Conservation (phyloP, 805 yeast genomes). For the Myxozyma udenii region DNA sequence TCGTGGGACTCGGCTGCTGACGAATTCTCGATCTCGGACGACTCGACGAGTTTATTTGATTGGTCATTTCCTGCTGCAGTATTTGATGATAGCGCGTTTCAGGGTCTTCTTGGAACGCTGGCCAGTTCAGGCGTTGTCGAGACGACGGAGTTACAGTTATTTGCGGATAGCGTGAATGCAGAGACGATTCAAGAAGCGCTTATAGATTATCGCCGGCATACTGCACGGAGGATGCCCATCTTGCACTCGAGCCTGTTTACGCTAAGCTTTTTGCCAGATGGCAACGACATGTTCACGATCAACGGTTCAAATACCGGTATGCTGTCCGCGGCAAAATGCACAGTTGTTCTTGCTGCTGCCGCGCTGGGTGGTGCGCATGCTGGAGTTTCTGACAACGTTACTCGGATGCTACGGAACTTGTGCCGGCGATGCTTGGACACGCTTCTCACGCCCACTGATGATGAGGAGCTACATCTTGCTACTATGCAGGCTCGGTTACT, state of each 20-base stretch:
- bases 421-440: slow-evolving; percentile 1
- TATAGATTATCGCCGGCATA: slow-evolving; percentile 5
- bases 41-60: slow-evolving; percentile 1
- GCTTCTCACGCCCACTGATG: not conserved
- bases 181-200: not conserved
- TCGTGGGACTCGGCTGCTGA: slow-evolving; percentile 14
- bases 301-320: not conserved
- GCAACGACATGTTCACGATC: not conserved
- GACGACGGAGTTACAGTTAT: no score
- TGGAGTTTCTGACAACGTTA: not conserved
- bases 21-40: slow-evolving; percentile 6
- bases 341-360: slow-evolving; percentile 6
- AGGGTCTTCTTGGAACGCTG: not conserved
- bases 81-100: slow-evolving; percentile 1
- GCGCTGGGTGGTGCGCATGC: slow-evolving; percentile 8
- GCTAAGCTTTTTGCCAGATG: not conserved
- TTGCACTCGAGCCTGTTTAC: slow-evolving; percentile 7
- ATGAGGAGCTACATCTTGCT: slow-evolving; percentile 5
- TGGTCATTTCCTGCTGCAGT: not conserved
- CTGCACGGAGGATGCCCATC: slow-evolving; percentile 1
- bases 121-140: slow-evolving; percentile 2
- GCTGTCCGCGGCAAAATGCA: slow-evolving; percentile 2
- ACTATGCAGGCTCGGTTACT: slow-evolving; percentile 16
- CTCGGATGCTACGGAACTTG: slow-evolving; percentile 7
- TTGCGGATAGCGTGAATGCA: not conserved